Evolutionary conservation across 164 flowering plant genomes (phyloP), one percentile per base, ranked within the genome.

Genomic region (Sedum album): DNA sequence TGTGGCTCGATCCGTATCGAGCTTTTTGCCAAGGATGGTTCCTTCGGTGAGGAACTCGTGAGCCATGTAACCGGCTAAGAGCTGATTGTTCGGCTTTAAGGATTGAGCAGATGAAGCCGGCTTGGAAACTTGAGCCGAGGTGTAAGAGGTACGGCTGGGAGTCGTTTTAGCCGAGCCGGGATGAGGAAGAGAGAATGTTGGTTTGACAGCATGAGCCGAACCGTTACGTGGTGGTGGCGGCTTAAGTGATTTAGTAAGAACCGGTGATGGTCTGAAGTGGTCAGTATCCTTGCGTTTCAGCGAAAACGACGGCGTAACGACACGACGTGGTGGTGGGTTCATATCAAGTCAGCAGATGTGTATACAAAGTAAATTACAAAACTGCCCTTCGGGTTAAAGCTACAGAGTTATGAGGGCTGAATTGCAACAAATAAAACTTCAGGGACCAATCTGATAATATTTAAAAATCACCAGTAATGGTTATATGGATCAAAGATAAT

Each of bases 51-150:
- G 38, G 38, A 35, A 35, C 38, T 35, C 38, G 7, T 35, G 38
- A 7, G 38, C 3, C 5, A 69, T 41, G 41, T 69, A 69, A 4
- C 71, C 66, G 65, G 71, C 71, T 61, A 69, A 21, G 21, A 69
- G 55, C 14, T 39, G n/a, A 31, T 69, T 69, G 13, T 39, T 38
- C 65, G 18, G 31, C 65, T 25, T 33, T 14, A 14, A 31, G n/a
- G n/a, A n/a, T n/a, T n/a, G n/a, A n/a, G n/a, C n/a, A n/a, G n/a
- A n/a, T n/a, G n/a, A n/a, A n/a, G n/a, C n/a, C 35, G 65, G 65
- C 65, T 60, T 60, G 2, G 65, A 8, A 8, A 13, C 18, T 7
- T 15, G 65, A 25, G 36, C 35, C 51, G 51, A 17, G 65, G 8
- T 31, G 31, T 7, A 60, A 60, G 17, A 7, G 4, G 65, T 14